Evolutionary conservation across 2,329 filamentous ascomycete species (phyloP).

Genomic region (Penicillium sp.): DNA sequence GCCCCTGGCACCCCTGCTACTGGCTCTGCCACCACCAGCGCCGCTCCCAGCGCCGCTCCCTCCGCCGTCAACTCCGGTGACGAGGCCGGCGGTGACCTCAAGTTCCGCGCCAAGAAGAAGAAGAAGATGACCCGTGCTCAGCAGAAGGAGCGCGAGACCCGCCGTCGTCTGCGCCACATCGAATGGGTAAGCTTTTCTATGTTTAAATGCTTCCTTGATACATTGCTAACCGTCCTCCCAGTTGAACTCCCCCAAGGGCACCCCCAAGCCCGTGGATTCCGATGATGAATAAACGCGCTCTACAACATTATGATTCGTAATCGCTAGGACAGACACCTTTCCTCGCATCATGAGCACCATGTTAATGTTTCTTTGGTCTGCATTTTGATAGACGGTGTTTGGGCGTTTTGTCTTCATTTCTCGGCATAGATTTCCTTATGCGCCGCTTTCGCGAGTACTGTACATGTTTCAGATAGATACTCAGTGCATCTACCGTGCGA

Average conservation of each 20-base stretch:
- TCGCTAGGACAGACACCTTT: slow-evolving; percentile 16
- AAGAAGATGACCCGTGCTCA: slow-evolving; percentile 99
- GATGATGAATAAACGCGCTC: slow-evolving; percentile 64
- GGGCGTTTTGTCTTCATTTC: slow-evolving; percentile 6
- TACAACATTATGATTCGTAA: slow-evolving; percentile 23
- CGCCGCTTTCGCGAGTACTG: slow-evolving; percentile 6
- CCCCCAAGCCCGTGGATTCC: slow-evolving; percentile 73
- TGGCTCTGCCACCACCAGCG: slow-evolving; percentile 62
- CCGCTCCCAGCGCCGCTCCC: slow-evolving; percentile 59
- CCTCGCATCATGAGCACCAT: slow-evolving; percentile 23
- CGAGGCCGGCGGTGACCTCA: slow-evolving; percentile 78
- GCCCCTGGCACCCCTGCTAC: slow-evolving; percentile 55
- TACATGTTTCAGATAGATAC: slow-evolving; percentile 12
- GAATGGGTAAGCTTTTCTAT: slow-evolving; percentile 51
- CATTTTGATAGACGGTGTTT: slow-evolving; percentile 29
- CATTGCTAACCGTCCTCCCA: slow-evolving; percentile 51
- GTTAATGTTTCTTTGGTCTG: slow-evolving; percentile 18
- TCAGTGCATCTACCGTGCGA: slow-evolving; percentile 5
- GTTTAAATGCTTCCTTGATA: neutral
- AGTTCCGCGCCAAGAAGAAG: slow-evolving; percentile 90
- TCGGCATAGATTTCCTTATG: slow-evolving; percentile 5
- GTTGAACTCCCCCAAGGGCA: slow-evolving; percentile 84
- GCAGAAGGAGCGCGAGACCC: slow-evolving; percentile 86
- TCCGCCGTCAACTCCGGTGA: slow-evolving; percentile 77
- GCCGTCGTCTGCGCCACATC: slow-evolving; percentile 81